Conservation (phyloP, 345 rosid species). For the Brassica cretica region DNA sequence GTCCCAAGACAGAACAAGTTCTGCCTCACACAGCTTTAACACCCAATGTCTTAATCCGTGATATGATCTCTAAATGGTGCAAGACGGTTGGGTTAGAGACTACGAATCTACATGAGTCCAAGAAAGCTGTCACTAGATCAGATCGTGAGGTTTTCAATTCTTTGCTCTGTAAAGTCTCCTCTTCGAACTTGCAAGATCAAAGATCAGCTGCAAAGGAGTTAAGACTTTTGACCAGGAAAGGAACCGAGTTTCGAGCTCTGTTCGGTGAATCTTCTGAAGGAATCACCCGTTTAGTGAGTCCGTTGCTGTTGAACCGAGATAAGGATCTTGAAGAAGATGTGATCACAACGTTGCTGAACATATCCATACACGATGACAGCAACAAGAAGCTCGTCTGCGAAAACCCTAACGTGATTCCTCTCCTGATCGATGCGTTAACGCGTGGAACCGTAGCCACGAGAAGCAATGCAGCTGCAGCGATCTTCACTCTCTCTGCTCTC, state of each 20-base stretch:
- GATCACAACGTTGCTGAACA: constrained; percentile 79
- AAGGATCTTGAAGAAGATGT: constrained; percentile 85
- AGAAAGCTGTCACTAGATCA: constrained; percentile 57
- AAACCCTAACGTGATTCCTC: constrained; percentile 70
- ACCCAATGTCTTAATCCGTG: constrained; percentile 71
- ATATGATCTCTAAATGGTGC: constrained; percentile 87
- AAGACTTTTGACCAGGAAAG: constrained; percentile 62
- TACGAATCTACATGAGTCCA: constrained; percentile 38
- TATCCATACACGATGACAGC: constrained; percentile 87
- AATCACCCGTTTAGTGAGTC: constrained; percentile 63
- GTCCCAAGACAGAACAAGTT: constrained; percentile 87
- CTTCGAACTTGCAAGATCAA: constrained; percentile 49
- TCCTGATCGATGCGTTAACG: constrained; percentile 70
- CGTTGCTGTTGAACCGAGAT: constrained; percentile 60
- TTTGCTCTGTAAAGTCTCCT: constrained; percentile 64
- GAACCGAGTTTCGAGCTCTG: constrained; percentile 74
- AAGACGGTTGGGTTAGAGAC: constrained; percentile 60
- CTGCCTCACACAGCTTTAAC: constrained; percentile 67
- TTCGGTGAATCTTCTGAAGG: constrained; percentile 66
- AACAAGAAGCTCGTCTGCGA: constrained; percentile 92
- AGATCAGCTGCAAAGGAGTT: constrained; percentile 83
- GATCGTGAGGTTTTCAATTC: constrained; percentile 65
- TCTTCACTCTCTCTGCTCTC: constrained; percentile 84
- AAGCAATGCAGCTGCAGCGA: constrained; percentile 92
- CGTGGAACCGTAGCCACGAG: constrained; percentile 69